These are phyloP conservation scores for Blastocladiella emersonii DNA, from an alignment of 371 early-diverging fungal species.

Conservation along the genomic window DNA sequence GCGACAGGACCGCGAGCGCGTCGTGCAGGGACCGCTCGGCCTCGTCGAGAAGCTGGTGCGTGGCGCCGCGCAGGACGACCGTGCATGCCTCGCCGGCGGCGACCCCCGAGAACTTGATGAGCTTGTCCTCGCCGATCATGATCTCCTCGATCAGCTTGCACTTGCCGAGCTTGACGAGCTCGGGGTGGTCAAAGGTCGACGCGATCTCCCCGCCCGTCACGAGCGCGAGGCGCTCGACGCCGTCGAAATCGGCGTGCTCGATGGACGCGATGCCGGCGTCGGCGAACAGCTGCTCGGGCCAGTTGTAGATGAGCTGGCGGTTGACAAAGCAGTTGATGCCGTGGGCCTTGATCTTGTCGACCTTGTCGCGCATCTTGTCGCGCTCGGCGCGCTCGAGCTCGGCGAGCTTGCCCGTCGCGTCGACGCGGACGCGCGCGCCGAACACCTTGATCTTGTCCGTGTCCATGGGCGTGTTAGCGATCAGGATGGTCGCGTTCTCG, in stretches of 20 bases:
- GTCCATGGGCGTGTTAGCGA: conserved; percentile 97
- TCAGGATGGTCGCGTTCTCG: conserved; percentile 90
- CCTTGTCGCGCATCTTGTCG: conserved; percentile 97
- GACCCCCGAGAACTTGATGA: conserved; percentile 95
- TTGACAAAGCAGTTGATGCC: conserved; percentile 99
- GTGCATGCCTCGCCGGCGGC: conserved; percentile 96
- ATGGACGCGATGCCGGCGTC: conserved; percentile 93
- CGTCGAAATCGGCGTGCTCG: conserved; percentile 99
- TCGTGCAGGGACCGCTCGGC: conserved; percentile 99
- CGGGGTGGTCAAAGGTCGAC: conserved; percentile 97
- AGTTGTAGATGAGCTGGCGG: conserved; percentile 99
- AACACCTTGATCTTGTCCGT: conserved; percentile 99
- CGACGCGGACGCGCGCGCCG: conserved; percentile 95
- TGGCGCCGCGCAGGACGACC: conserved; percentile 95
- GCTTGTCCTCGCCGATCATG: conserved; percentile 92
- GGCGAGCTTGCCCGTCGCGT: conserved; percentile 92
- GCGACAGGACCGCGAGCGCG: conserved; percentile 94
- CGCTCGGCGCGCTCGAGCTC: conserved; percentile 98
- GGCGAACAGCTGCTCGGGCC: conserved; percentile 97
- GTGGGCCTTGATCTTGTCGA: conserved; percentile 92
- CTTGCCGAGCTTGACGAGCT: conserved; percentile 82
- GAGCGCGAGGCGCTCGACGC: conserved; percentile 93
- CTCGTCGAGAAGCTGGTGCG: conserved; percentile 95
- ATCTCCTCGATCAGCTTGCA: conserved; percentile 96
- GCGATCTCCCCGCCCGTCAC: conserved; percentile 97